Base-by-base conservation (phyloP, 2,329 filamentous ascomycete genomes). In the Sporothrix euskadiensis region DNA sequence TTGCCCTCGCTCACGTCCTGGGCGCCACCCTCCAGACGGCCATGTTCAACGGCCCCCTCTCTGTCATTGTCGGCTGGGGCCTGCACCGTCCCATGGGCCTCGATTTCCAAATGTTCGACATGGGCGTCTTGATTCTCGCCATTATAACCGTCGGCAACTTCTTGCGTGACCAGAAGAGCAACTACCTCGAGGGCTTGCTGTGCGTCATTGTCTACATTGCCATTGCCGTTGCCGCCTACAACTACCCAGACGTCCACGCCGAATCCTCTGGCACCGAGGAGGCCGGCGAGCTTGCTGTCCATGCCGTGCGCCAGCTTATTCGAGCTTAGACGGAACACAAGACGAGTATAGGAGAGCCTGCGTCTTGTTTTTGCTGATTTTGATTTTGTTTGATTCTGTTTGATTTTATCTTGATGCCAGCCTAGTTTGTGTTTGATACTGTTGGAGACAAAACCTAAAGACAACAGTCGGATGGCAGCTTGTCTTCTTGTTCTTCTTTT, bases 101-200 rank as follows among this genome's bases (percentile, higher is more conserved):
- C 71, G 91, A 94, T 79, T 97, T 97, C 80, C 92, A 96, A 77
- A 86, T 94, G 16, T 97, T 97, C 84, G 93, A 97, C 83, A 87
- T 97, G 26, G 88, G 92, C 73, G 87, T 97, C 76, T 84, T 98
- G 9, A 89, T 98, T 73, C 86, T 98, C 32, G 89, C 93, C 39
- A 95, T 97, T 78, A 85, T 98, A 57, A 93, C 94, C 0, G 92
- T 97, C 52, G 94, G 94, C 0, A 93, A 94, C 75, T 97, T 97
- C 82, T 83, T 98, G 72, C 87, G 94, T 69, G 94, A 98, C 79
- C 90, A 93, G 77, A 95, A 96, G 85, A 93, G 90, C 75, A 97
- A 97, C 79, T 98, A 97, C 79, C 87, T 98, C 4, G 94, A 98
- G 81, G 94, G 94, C 1, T 88, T 89, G 32, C 86, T 98, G 22